A percentile compares a stretch with the other conserved stretches of the same genome.
These are phyloP conservation scores for Rhodamnia argentea DNA, from an alignment of 345 rosid genomes.

Conservation along the genomic window DNA sequence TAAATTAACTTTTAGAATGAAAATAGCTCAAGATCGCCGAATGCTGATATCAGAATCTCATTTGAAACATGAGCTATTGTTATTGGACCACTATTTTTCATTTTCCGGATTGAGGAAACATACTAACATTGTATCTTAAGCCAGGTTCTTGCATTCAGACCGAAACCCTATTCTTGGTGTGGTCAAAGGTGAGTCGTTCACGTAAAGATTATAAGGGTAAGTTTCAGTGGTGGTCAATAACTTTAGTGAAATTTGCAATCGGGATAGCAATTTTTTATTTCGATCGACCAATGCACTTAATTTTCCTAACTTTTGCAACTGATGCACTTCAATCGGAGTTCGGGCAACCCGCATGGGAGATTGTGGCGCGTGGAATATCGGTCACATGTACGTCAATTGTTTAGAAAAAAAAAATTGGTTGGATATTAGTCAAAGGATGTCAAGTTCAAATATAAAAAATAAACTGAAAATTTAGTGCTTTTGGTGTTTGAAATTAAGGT, in stretches of 20 bases:
- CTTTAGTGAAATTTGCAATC: background rate
- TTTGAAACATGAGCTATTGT: too few species aligned
- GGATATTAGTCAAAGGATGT: background rate
- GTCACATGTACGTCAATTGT: background rate
- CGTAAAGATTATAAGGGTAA: background rate
- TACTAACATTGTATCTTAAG: background rate
- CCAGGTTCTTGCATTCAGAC: background rate
- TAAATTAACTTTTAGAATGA: too few species aligned
- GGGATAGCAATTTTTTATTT: background rate
- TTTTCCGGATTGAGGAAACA: too few species aligned
- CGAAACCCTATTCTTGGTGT: background rate
- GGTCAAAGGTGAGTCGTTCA: background rate
- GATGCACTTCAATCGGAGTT: background rate
- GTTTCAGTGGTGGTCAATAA: background rate
- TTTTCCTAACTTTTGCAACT: background rate
- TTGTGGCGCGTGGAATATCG: background rate
- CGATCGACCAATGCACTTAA: background rate
- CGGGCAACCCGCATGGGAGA: background rate
- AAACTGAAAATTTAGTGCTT: background rate
- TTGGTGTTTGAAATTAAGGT: background rate
- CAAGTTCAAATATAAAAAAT: background rate
- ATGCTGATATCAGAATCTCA: too few species aligned
- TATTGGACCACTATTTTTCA: too few species aligned
- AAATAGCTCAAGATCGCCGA: too few species aligned
- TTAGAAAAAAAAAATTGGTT: background rate